Base-by-base conservation (phyloP, 129 eudicot species). In the Flaveria bidentis region DNA sequence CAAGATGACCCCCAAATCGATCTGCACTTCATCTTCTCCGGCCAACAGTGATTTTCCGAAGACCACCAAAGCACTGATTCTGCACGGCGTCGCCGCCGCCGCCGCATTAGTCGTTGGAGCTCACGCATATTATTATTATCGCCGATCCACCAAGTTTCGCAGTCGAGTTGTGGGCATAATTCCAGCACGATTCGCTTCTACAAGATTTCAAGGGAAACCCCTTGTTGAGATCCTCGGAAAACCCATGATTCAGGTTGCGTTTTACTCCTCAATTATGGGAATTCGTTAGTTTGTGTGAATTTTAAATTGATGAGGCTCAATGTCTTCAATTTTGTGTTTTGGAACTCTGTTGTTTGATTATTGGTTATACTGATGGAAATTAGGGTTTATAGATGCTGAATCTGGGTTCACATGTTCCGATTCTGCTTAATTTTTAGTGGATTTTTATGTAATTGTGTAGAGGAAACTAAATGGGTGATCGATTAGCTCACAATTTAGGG, bases 181-280 rank as follows among this genome's bases (percentile, higher is more conserved):
- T 61, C 97, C 96, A 11, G 99, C 97, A 64, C 90, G 97, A 2
- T 91, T 80, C 58, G 96, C 96, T 75, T 95, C 97, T 53, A 78
- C 94, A 16, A 90, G 99, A 1, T 94, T 94, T 55, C 82, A 82
- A n/a, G 96, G 99, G 72, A 94, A 94, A 76, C 96, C 99, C 55
- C 96, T 94, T 17, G 92, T 91, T 45, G 76, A 91, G n/a, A 94
- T 94, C 78, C 98, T 89, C 57, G 97, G 97, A 64, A 94, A 94
- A 82, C 97, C 97, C 70, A 94, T 94, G 98, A 94, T 94, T 85
- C 98, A 94, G 93, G 97, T 90, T 57, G 2, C n/a, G 17, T 13
- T 25, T 23, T 25, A 25, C 64, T 60, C 41, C 39, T 60, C 41
- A 25, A 0, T 26, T 57, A 28, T 22, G 1, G 15, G 3, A 57